Evolutionary conservation across 495 filamentous ascomycete species (phyloP).

Genomic region (Hypomontagnella monticulosa): DNA sequence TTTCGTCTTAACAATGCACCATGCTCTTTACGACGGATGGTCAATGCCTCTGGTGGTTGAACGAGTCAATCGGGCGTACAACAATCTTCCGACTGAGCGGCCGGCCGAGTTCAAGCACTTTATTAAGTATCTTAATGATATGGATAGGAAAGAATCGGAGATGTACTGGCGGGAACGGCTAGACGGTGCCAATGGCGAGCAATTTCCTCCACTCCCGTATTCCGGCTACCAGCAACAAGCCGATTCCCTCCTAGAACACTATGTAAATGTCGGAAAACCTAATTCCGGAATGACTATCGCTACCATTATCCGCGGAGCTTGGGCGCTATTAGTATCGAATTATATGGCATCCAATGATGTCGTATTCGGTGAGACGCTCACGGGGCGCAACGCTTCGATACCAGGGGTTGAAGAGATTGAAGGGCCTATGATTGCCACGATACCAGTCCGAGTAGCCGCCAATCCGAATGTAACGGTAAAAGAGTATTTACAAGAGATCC

Average conservation of each 20-base stretch:
- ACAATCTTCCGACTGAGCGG: slow-evolving; percentile 51
- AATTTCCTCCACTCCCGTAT: slow-evolving; percentile 67
- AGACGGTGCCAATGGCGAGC: slow-evolving; percentile 60
- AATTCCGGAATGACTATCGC: slow-evolving; percentile 62
- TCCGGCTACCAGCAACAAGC: slow-evolving; percentile 64
- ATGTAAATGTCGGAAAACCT: slow-evolving; percentile 52
- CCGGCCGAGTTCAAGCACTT: slow-evolving; percentile 57
- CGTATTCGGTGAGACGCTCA: slow-evolving; percentile 65
- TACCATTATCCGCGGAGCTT: slow-evolving; percentile 69
- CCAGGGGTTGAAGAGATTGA: slow-evolving; percentile 61
- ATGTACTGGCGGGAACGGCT: slow-evolving; percentile 57
- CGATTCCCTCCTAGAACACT: slow-evolving; percentile 61
- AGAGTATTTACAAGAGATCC: slow-evolving; percentile 60
- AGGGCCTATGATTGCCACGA: slow-evolving; percentile 71
- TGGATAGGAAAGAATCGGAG: slow-evolving; percentile 47
- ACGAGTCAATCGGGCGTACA: slow-evolving; percentile 57
- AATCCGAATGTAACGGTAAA: slow-evolving; percentile 39
- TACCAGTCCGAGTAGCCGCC: slow-evolving; percentile 66
- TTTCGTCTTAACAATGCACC: slow-evolving; percentile 72
- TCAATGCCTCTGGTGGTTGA: slow-evolving; percentile 66
- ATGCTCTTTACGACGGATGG: slow-evolving; percentile 77
- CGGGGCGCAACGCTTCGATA: slow-evolving; percentile 62
- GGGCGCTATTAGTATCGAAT: slow-evolving; percentile 66
- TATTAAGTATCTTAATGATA: slow-evolving; percentile 54
- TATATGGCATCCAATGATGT: slow-evolving; percentile 64